Base-by-base conservation (phyloP, 2,329 filamentous ascomycete species). In the Chaetomiaceae sp. region DNA sequence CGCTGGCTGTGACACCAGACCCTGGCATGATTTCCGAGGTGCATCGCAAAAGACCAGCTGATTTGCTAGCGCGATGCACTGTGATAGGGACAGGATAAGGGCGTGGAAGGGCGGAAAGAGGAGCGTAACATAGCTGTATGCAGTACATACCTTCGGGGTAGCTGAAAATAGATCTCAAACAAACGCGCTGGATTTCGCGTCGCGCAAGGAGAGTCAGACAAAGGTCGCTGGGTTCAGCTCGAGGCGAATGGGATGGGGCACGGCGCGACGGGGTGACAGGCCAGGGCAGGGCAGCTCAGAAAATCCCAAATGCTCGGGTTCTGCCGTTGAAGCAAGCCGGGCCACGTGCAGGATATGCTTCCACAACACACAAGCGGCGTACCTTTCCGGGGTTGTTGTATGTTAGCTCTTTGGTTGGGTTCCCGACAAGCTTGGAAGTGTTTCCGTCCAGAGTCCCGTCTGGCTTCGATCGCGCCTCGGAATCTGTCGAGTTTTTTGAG, bases 11-110 rank as follows among this genome's bases (percentile, higher is more conserved):
- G 51, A 50, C 51, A 53, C 48, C 39, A 55, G 43, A 56, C 58
- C 59, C 59, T 58, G 54, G 58, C 46, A 43, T 43, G 38, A 53
- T 51, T 58, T 54, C 52, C 58, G 55, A 56, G 51, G 56, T 55
- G 59, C 51, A 41, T 42, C 41, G 47, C 48, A 54, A 53, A 42
- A 42, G 34, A 25, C 48, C 41, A 45, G 48, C 50, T 53, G 54
- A 58, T 59, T 55, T 53, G 47, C 50, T 42, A 21, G 34, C 39
- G 30, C 48, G 35, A 50, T 47, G 46, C 37, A 23, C 41, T 21
- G 55, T 44, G 49, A 52, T 38, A 50, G 38, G 44, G 41, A 20
- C 17, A n/a, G 19, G 19, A 20, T 21, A 19, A 43, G 4, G 23
- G 13, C 34, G 6, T 20, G 12, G 35, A 38, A 40, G 42, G 12